Percentiles rank a stretch among this genome's conserved stretches.
Evolutionary conservation across 257 asterid genomes (phyloP).

Genomic region (Perilla frutescens): DNA sequence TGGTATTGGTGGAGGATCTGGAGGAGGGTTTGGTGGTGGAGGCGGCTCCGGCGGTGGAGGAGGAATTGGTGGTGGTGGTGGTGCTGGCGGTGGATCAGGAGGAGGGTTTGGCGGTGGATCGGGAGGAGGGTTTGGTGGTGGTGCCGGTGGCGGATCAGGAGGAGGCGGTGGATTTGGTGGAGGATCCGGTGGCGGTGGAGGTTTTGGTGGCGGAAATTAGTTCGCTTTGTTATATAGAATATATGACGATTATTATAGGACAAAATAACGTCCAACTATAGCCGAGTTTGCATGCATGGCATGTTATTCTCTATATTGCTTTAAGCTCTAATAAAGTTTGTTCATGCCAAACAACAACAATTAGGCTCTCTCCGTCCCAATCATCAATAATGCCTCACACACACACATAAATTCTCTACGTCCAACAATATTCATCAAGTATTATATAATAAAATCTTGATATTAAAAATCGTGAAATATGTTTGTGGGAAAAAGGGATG

Average conservation of each 20-base stretch:
- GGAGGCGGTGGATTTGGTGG: slow-evolving; percentile 37
- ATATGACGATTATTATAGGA: neutral
- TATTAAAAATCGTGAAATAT: no score
- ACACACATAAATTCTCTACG: no score
- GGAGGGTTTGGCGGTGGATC: slow-evolving; percentile 6
- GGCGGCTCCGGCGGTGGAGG: slow-evolving; percentile 5
- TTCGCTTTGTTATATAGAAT: neutral
- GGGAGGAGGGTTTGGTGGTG: slow-evolving; percentile 20
- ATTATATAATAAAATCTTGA: no score
- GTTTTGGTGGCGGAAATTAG: slow-evolving; percentile 35
- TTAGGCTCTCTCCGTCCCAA: no score
- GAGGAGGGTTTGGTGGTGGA: slow-evolving; percentile 33
- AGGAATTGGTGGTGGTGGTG: slow-evolving; percentile 33
- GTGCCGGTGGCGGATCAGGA: slow-evolving; percentile 23
- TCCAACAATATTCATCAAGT: no score
- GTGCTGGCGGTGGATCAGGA: slow-evolving; percentile 26
- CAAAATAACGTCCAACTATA: slow-evolving; percentile 19
- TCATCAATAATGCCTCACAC: no score
- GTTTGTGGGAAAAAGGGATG: neutral
- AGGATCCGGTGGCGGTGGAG: slow-evolving; percentile 25
- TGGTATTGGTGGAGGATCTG: slow-evolving; percentile 34
- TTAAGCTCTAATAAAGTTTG: neutral
- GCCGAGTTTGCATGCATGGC: slow-evolving; percentile 25
- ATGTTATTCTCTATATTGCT: neutral
- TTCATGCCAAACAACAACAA: no score